These are phyloP conservation scores for Puccinellia tenuiflora DNA, from an alignment of 176 grass and related monocot genomes.

Conservation along the genomic window DNA sequence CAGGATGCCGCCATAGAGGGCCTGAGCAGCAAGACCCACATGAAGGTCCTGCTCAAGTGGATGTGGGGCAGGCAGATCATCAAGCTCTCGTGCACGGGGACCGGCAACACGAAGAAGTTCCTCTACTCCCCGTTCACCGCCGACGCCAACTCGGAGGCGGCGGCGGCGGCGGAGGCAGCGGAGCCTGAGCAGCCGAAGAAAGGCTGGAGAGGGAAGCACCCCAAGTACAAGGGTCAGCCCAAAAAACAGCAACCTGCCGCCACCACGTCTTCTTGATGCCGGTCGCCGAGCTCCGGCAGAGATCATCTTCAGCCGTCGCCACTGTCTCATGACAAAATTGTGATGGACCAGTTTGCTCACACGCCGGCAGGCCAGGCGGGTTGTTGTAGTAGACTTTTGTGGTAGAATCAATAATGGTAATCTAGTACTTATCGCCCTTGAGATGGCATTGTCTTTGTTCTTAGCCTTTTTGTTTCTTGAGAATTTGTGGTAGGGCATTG, in stretches of 20 bases:
- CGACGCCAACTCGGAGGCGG: neutral
- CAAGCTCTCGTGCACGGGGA: neutral
- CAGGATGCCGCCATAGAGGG: neutral
- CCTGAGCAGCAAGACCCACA: constrained; percentile 13
- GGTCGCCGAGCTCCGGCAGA: neutral
- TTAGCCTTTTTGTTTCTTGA: no score
- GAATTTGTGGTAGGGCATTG: neutral
- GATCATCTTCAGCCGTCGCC: no score
- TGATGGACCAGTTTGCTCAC: neutral
- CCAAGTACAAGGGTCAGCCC: neutral
- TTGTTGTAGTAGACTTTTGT: neutral
- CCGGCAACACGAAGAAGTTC: neutral
- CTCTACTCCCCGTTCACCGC: neutral
- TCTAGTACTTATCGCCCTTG: neutral
- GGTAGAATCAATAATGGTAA: neutral
- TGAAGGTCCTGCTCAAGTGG: constrained; percentile 5
- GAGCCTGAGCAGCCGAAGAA: neutral
- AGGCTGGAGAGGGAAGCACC: neutral
- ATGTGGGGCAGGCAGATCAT: constrained; percentile 1
- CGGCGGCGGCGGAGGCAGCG: fast-evolving
- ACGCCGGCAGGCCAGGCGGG: neutral
- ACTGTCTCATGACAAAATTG: neutral
- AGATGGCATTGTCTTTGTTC: neutral
- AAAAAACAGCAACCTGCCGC: neutral
- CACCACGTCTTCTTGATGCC: neutral